Conservation (phyloP, 176 grass and related monocot species). For the Bothriochloa decipiens region DNA sequence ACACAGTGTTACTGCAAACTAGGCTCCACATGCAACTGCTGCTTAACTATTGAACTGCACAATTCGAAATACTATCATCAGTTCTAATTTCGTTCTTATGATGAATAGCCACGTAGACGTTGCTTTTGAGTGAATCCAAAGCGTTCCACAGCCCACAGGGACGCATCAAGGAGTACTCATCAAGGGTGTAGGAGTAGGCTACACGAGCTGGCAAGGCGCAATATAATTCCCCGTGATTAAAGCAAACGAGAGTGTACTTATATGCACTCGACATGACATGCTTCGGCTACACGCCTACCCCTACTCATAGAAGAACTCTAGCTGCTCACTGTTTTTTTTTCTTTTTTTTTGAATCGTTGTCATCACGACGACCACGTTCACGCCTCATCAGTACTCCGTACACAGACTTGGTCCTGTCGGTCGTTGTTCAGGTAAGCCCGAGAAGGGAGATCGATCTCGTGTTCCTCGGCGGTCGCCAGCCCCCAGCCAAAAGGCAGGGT, state of each 20-base stretch:
- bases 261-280: constrained; percentile 10
- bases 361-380: neutral
- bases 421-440: neutral
- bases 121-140: constrained; percentile 40
- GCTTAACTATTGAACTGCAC: no score
- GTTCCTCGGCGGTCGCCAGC: neutral
- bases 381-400: neutral
- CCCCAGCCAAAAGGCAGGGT: neutral
- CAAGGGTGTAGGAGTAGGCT: neutral
- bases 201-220: neutral
- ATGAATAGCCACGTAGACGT: neutral
- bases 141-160: neutral
- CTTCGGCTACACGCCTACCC: neutral
- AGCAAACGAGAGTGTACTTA: neutral
- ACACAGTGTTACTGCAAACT: no score
- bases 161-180: no score
- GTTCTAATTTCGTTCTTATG: neutral
- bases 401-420: constrained; percentile 11
- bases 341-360: neutral
- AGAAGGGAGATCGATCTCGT: neutral
- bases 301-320: neutral
- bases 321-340: neutral
- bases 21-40: no score
- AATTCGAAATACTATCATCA: neutral
- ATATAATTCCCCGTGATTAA: constrained; percentile 24